A percentile compares a stretch with the other conserved stretches of the same genome.
phyloP scores from a whole-genome alignment of 352 stramenopile species.

The Pythium myriotylum region DNA sequence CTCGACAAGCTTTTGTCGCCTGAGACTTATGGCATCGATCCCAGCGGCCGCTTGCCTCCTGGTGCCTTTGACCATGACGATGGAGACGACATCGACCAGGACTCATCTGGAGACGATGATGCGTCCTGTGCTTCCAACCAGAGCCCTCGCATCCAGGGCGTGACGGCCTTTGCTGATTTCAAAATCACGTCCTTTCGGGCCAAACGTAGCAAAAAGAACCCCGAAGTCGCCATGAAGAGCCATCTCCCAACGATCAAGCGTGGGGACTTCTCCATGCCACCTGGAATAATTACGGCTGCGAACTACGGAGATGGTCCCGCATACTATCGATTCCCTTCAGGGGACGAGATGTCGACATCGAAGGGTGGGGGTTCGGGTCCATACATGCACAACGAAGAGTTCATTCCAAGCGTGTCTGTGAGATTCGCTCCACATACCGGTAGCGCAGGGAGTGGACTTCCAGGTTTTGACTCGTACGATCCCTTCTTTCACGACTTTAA shows the following conservation, averaged over 20 bases:
- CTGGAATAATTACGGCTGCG: slow-evolving; percentile 17
- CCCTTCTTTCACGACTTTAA: slow-evolving; percentile 51
- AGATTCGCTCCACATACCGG: slow-evolving; percentile 21
- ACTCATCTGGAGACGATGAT: slow-evolving; percentile 38
- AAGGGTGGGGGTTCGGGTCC: slow-evolving; percentile 1
- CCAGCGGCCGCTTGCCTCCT: slow-evolving; percentile 48
- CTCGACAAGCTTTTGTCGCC: slow-evolving; percentile 78
- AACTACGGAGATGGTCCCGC: neutral
- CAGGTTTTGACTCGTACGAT: slow-evolving; percentile 43
- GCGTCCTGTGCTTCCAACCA: slow-evolving; percentile 36
- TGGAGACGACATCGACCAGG: slow-evolving; percentile 43
- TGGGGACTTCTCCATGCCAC: slow-evolving; percentile 28
- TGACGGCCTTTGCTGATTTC: slow-evolving; percentile 35
- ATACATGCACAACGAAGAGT: slow-evolving; percentile 15
- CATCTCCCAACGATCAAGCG: slow-evolving; percentile 22
- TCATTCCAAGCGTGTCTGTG: slow-evolving; percentile 32
- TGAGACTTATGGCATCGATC: slow-evolving; percentile 83
- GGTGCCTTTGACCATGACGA: slow-evolving; percentile 30
- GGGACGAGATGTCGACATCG: slow-evolving; percentile 7
- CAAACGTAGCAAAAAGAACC: slow-evolving; percentile 29
- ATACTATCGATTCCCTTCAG: slow-evolving; percentile 22
- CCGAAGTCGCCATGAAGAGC: slow-evolving; percentile 3
- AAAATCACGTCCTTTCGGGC: slow-evolving; percentile 32
- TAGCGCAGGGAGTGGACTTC: slow-evolving; percentile 10
- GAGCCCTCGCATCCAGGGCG: slow-evolving; percentile 34